Evolutionary conservation across 805 yeast species (phyloP), one percentile per base, ranked within the genome.

Genomic region (Lachancea dasiensis): DNA sequence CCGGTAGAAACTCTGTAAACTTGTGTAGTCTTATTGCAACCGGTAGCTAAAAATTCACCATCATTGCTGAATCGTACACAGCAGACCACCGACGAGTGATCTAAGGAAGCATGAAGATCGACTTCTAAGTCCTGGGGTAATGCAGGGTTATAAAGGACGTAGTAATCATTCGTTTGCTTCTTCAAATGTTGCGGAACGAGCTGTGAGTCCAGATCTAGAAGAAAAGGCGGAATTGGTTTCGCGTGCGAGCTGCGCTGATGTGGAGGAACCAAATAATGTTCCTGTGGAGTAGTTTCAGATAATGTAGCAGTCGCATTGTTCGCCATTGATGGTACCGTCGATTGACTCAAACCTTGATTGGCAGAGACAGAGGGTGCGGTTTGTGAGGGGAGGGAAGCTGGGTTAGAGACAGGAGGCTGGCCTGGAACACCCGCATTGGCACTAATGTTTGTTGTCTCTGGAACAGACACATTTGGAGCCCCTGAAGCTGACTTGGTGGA

Each of bases 11-110:
- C 97, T 49, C 84, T 83, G 64, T 81, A 90, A 41, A 90, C 95
- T 63, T 89, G 96, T 3, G 97, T 92, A 29, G 94, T 77, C 59
- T 87, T 86, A 68, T 90, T 92, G 69, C 97, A 89, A 34, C 98
- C 98, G 11, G 97, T 90, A 18, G 97, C 98, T 50, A 90, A 70
- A 57, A 76, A 85, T 64, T 84, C 82, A 46, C 97, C 97, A 60
- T 86, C 95, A 47, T 78, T 78, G 41, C 89, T 79, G 68, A 92
- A 90, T 45, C 95, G 74, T 41, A 90, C 97, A 64, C 97, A 90
- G 69, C 97, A 92, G 35, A 90, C 97, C 31, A 90, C 97, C 2
- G 95, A 83, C 11, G 87, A 75, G 67, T 92, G 97, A 58, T 85
- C 95, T 50, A 90, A 75, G 10, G 95, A 81, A 57, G 84, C 92